phyloP scores from a whole-genome alignment of 768 basidiomycete genomes.

The Podaxis mareebaensis region DNA sequence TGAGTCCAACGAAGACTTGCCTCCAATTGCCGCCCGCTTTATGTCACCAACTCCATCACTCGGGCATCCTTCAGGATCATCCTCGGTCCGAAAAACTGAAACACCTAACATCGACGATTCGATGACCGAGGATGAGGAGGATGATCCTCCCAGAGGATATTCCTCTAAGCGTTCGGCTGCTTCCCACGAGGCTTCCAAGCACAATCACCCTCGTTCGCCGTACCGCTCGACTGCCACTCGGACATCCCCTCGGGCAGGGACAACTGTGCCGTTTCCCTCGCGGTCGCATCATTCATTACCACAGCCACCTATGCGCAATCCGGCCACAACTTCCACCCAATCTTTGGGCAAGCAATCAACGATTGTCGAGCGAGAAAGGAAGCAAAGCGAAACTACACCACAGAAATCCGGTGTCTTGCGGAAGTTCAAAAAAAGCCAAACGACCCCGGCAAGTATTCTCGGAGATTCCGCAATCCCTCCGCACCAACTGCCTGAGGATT shows the following conservation, averaged over 20 bases:
- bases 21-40: conserved; percentile 90
- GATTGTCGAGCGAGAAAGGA: conserved; percentile 46
- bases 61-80: conserved; percentile 30
- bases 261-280: conserved; percentile 73
- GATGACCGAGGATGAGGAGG: conserved; percentile 67
- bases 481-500: conserved; percentile 82
- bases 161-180: conserved; percentile 43
- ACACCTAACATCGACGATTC: conserved; percentile 75
- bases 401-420: conserved; percentile 57
- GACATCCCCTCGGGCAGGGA: conserved; percentile 38
- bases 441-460: conserved; percentile 46
- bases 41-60: conserved; percentile 69
- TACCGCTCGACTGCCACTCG: conserved; percentile 56
- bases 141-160: conserved; percentile 55
- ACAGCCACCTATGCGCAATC: conserved; percentile 55
- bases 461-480: conserved; percentile 60
- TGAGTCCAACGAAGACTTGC: conserved; percentile 74
- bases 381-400: conserved; percentile 39
- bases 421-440: conserved; percentile 68
- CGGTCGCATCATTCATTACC: conserved; percentile 80
- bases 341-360: conserved; percentile 74
- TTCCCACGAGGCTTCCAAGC: conserved; percentile 45
- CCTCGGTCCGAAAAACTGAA: conserved; percentile 51
- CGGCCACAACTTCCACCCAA: conserved; percentile 62
- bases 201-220: conserved; percentile 75